Base-by-base conservation (phyloP, 352 stramenopile species). In the Globisporangium mamillatum region DNA sequence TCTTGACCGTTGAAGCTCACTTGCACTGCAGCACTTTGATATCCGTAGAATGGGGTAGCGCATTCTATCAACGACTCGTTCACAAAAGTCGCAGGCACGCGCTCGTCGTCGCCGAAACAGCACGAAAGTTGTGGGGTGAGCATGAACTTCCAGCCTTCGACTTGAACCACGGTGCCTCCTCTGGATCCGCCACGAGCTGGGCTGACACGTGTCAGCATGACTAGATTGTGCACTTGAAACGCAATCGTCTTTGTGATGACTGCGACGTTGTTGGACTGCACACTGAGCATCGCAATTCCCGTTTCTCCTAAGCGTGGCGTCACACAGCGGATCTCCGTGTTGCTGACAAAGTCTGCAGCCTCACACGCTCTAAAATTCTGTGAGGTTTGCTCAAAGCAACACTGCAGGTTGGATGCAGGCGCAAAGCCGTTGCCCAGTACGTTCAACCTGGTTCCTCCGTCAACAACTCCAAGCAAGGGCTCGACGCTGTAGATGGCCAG, bases 1-100 rank as follows among this genome's bases (percentile, higher is more conserved):
- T 91, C 76, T 36, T 76, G 73, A 3, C 83, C 88, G 20, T 94
- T 93, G 14, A 78, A 68, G 10, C 73, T 91, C 2, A 95, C 71
- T 46, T 57, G 70, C 1, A 96, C 50, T 12, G 25, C 38, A 10
- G 75, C 70, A 1, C 24, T 62, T 0, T 57, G 58, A 27, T 68
- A 52, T 16, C 73, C 75, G 32, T 78, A 67, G 36, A 64, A 61
- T 29, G 86, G 85, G 1, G 86, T 80, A 1, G 62, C 63, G 58
- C 90, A 96, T 32, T 79, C 69, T 4, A 95, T 57, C 27, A 74
- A 14, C 52, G 87, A 86, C 1, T 77, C 64, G 38, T 94, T 96
- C 20, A 89, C 70, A 63, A 92, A 92, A 1, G 76, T 80, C 29
- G 85, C 87, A 55, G 75, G 69, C 5, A 91, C 79, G 0, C 59